Evolutionary conservation across 306 rosid genomes (phyloP).

Genomic region (Citrullus amarus): DNA sequence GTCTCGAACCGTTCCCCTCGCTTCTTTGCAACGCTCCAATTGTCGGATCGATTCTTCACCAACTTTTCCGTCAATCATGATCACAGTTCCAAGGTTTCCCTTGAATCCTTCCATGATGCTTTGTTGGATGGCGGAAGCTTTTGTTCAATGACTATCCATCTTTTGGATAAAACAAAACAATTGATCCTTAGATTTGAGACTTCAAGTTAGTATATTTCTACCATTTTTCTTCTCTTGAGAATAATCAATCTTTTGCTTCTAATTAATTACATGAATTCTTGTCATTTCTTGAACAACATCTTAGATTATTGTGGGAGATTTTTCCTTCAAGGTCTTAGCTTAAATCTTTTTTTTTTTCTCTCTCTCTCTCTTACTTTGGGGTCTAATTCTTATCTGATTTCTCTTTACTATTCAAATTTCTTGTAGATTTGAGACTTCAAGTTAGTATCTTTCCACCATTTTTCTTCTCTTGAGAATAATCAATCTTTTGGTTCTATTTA

Average conservation of each 20-base stretch:
- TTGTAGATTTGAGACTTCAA: neutral
- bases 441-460: too few relatives aligned
- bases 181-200: neutral
- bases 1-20: neutral
- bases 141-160: neutral
- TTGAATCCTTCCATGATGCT: neutral
- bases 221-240: neutral
- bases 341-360: too few relatives aligned
- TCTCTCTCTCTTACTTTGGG: too few relatives aligned
- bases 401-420: too few relatives aligned
- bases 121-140: neutral
- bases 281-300: too few relatives aligned
- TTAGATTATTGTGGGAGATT: too few relatives aligned
- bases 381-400: too few relatives aligned
- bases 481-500: too few relatives aligned
- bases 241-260: too few relatives aligned
- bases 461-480: too few relatives aligned
- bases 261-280: too few relatives aligned
- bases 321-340: too few relatives aligned
- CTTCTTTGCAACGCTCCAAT: neutral
- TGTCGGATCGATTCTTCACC: neutral
- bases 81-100: neutral
- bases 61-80: neutral
- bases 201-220: neutral
- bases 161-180: neutral